Evolutionary conservation across 768 basidiomycete species (phyloP), one percentile per base, ranked within the genome.

Genomic region (Auriscalpium orientale): DNA sequence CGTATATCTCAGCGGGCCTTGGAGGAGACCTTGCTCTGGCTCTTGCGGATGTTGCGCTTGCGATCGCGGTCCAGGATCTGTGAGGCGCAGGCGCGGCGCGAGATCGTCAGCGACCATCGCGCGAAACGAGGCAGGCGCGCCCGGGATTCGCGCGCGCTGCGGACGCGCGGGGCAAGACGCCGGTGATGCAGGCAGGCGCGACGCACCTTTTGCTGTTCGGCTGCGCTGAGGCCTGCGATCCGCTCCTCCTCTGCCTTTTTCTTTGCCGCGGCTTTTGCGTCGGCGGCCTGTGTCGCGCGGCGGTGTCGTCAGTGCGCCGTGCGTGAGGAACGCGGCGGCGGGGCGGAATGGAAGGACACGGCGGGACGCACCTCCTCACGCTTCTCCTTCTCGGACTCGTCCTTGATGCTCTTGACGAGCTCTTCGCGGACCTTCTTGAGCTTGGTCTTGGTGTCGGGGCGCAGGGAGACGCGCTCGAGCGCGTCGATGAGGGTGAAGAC

Each of bases 391-490:
- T 74, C 76, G 6, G 78, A 72, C 51, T 91, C 89, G 55, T 83
- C 81, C 67, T 77, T 83, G 56, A 97, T 75, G 18, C 77, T 73
- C 63, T 80, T 83, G 52, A 84, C 83, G 34, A 91, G 71, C 16
- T 86, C 85, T 51, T 92, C 85, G 50, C 93, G 78, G 21, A 74
- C 76, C 70, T 82, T 89, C 67, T 76, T 80, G 51, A 95, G 77
- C 74, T 95, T 95, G 45, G 67, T 67, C 66, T 80, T 82, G 49
- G 91, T 93, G 74, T 95, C 93, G 13, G 92, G 89, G 22, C 91
- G 83, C 49, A 93, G 72, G 53, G 73, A 73, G 37, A 62, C 48
- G 56, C 71, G 73, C 45, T 71, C 72, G 52, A 94, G 68, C 16
- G 78, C 68, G 67, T 97, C 93, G 58, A 91, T 76, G 58, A 95